Evolutionary conservation across 495 filamentous ascomycete species (phyloP), one percentile per base, ranked within the genome.

Genomic region (Parathielavia hyrcaniae): DNA sequence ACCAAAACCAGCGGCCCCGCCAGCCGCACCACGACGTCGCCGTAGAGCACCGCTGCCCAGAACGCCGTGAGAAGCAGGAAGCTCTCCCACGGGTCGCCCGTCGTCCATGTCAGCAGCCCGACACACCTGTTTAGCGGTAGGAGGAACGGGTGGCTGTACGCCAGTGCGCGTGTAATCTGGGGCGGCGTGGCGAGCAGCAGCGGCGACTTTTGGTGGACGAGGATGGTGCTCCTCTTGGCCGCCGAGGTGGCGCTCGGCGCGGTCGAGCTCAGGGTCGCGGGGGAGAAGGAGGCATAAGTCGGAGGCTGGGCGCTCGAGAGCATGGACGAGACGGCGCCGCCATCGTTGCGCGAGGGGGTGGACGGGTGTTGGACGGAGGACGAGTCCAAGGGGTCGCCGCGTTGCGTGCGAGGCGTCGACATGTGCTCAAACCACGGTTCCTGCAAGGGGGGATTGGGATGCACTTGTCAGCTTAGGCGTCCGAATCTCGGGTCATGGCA

Each of bases 201-300:
- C 19, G 95, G 93, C 5, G 89, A 95, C 73, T 97, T 99, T 69
- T 93, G 91, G 71, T 97, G 91, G 1, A 99, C 91, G 53, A 97
- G 83, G 63, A 97, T 88, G 57, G 89, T 93, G 40, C 89, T 92
- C 48, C 90, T 83, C 64, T 86, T 86, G 39, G 85, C 85, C 22
- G 84, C 83, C 50, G 86, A 76, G 23, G 86, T 82, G 14, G 81
- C 80, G 52, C 65, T 69, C 46, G 67, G 60, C 45, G 68, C 36
- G 32, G 70, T 64, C 49, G 67, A 84, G 79, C 85, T 84, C 50
- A 88, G 79, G 46, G 88, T 89, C 20, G 82, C 79, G 34, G 93
- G 91, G 26, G 92, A 90, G 76, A 99, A 99, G 58, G 65, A 50
- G 44, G 72, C 68, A 54, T 68, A 70, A 20, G 69, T 71, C 47